These are phyloP conservation scores for Avena insularis DNA, from an alignment of 176 grass and related monocot genomes.

Conservation along the genomic window DNA sequence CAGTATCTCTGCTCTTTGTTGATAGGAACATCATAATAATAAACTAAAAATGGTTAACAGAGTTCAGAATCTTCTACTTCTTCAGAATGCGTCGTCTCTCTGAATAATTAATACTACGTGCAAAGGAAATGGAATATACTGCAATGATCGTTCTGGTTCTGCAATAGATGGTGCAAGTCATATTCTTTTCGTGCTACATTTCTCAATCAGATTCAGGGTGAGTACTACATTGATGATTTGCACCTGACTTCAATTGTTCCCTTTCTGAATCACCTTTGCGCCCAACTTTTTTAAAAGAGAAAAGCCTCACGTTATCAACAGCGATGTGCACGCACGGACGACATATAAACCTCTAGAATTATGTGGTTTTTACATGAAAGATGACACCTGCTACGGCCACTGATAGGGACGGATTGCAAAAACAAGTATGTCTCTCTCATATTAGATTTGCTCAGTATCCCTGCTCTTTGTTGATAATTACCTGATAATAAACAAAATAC, in stretches of 20 bases:
- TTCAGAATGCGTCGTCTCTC: not conserved
- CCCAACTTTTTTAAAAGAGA: not conserved
- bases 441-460: conserved; percentile 1
- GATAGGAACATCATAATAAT: not conserved
- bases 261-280: not conserved
- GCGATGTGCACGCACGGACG: not conserved
- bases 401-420: not conserved
- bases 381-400: not conserved
- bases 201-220: not conserved
- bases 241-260: not conserved
- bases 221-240: conserved; percentile 1
- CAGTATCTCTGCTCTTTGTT: not conserved
- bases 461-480: not conserved
- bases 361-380: not conserved
- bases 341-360: not conserved
- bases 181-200: not conserved
- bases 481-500: not conserved
- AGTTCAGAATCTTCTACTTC: not conserved
- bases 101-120: not conserved
- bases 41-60: not conserved
- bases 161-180: not conserved
- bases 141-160: not conserved
- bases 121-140: not conserved
- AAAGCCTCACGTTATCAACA: not conserved
- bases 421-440: not conserved